Evolutionary conservation across 768 basidiomycete genomes (phyloP), one percentile per base, ranked within the genome.

Genomic region (Termitomyces sp.): DNA sequence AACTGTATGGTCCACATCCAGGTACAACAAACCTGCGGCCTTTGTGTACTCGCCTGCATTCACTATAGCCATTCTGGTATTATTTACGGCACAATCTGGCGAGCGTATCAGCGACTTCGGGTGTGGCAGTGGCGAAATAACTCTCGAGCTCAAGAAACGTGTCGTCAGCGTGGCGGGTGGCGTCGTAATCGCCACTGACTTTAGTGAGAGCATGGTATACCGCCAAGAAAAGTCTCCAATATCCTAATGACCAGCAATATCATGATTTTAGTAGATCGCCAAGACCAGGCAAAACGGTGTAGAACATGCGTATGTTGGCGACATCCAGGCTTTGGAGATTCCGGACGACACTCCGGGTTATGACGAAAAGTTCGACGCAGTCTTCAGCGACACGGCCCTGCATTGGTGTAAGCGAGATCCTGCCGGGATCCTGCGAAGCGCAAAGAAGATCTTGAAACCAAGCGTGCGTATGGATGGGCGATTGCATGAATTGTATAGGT

Each of bases 391-490:
- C 61, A 90, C 93, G 0, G 78, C 81, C 4, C 67, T 95, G 61
- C 93, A 95, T 65, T 95, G 92, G 93, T 94, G 91, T 72, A 93
- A 91, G 69, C 73, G 74, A 5, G 77, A 88, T 63, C 93, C 93
- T 0, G 69, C 66, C 2, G 85, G 82, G 1, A 91, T 93, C 9
- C 68, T 93, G 11, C 70, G 77, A 15, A 79, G 84, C 51, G 79
- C 81, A n/a, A 81, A 81, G 65, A 76, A 73, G 47, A 71, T 88
- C 11, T 73, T 94, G 56, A 91, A 84, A 64, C 79, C 77, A 1
- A 88, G 88, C 0, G 92, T 91, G 2, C 76, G 87, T 22, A 82
- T 93, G 94, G 69, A 85, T 92, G 80, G 88, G 91, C 15, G 89
- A 88, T 0, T 87, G 84, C 63, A 81, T 82, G 73, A 93, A 92